A percentile compares a stretch with the other conserved stretches of the same genome.
phyloP scores from a whole-genome alignment of 1,139 yeast genomes.

The Blastobotrys raffinosifermentans region DNA sequence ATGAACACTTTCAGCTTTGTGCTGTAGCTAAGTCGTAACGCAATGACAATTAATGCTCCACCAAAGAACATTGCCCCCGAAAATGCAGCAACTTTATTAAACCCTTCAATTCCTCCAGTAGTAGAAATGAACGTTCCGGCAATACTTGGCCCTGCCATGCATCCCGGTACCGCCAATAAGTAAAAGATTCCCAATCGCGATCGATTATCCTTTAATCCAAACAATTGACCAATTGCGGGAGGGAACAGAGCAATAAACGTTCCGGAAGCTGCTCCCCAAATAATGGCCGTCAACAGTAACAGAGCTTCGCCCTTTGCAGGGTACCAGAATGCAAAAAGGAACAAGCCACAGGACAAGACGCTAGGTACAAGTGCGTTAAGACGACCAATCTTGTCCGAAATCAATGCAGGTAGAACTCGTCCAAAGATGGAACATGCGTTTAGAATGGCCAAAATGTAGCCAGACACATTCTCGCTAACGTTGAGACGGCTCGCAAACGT shows the following conservation, averaged over 20 bases:
- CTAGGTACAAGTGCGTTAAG: constrained; percentile 38
- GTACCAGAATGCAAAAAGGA: constrained; percentile 27
- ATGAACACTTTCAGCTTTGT: constrained; percentile 21
- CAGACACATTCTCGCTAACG: constrained; percentile 20
- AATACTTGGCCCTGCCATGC: constrained; percentile 45
- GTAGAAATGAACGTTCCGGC: constrained; percentile 39
- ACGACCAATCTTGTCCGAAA: constrained; percentile 40
- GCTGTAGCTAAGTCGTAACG: constrained; percentile 18
- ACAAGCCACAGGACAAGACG: constrained; percentile 23
- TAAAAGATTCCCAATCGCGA: constrained; percentile 54
- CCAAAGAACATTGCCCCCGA: constrained; percentile 21
- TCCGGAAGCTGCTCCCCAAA: constrained; percentile 46
- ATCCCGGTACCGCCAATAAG: constrained; percentile 45
- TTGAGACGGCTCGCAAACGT: constrained; percentile 34
- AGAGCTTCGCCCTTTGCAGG: constrained; percentile 19
- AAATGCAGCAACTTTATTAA: constrained; percentile 17
- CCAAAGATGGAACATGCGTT: constrained; percentile 48
- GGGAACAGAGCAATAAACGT: constrained; percentile 37
- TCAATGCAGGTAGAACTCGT: constrained; percentile 43
- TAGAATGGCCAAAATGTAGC: constrained; percentile 40
- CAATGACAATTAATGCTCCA: constrained; percentile 14
- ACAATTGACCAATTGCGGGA: constrained; percentile 41
- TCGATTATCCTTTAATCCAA: constrained; percentile 38
- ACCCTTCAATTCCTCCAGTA: constrained; percentile 16
- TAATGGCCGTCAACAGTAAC: constrained; percentile 35